Evolutionary conservation across 495 filamentous ascomycete genomes (phyloP).

Genomic region (Xylaria cubensis): DNA sequence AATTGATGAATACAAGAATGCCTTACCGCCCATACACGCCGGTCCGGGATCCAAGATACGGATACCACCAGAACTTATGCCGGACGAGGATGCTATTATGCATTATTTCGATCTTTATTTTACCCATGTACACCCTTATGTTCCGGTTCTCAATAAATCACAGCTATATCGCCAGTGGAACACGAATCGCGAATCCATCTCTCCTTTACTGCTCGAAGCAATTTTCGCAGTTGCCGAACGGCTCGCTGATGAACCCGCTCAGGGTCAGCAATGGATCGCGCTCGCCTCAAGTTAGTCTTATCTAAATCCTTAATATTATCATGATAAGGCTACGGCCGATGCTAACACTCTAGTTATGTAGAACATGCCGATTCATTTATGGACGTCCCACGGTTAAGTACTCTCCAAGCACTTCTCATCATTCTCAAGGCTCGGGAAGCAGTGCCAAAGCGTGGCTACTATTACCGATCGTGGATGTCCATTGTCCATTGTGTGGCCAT

Average conservation of each 20-base stretch:
- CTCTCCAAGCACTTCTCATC: constrained; percentile 88
- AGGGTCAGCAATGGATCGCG: constrained; percentile 93
- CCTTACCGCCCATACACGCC: constrained; percentile 68
- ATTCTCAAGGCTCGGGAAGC: constrained; percentile 91
- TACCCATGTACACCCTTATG: constrained; percentile 89
- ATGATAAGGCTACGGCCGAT: neutral
- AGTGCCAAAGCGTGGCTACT: constrained; percentile 91
- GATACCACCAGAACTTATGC: constrained; percentile 95
- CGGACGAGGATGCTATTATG: constrained; percentile 79
- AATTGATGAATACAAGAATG: constrained; percentile 65
- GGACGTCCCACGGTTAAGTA: constrained; percentile 92
- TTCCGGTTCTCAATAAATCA: constrained; percentile 87
- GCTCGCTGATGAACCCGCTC: constrained; percentile 78
- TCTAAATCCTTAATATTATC: neutral
- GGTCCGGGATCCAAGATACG: constrained; percentile 77
- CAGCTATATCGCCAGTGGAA: constrained; percentile 94
- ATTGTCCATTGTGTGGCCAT: constrained; percentile 90
- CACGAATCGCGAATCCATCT: constrained; percentile 82
- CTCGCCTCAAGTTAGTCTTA: constrained; percentile 79
- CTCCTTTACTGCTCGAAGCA: constrained; percentile 88
- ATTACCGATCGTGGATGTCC: constrained; percentile 97
- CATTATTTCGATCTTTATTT: constrained; percentile 95
- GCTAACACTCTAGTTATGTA: constrained; percentile 41
- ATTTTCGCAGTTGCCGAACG: constrained; percentile 93
- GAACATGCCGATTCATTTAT: constrained; percentile 95